These are phyloP conservation scores for Thelephora aurantiotincta DNA, from an alignment of 768 basidiomycete genomes.

Conservation along the genomic window DNA sequence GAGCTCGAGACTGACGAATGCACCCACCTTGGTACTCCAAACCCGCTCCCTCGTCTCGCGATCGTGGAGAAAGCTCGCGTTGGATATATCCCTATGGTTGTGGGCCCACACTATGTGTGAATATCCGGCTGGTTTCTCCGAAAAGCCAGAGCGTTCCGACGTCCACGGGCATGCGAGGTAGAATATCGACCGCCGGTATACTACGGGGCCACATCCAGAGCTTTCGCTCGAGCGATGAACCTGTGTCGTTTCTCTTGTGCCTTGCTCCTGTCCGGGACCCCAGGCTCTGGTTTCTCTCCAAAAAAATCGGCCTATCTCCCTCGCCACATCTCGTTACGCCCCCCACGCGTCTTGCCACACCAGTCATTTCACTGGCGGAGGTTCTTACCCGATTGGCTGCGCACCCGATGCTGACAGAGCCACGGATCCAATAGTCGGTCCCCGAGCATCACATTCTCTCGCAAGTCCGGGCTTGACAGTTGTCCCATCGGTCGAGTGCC, in stretches of 20 bases:
- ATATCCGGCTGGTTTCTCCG: slow-evolving; percentile 14
- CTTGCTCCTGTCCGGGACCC: slow-evolving; percentile 14
- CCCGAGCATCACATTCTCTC: slow-evolving; percentile 13
- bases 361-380: slow-evolving; percentile 15
- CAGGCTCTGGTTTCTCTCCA: slow-evolving; percentile 13
- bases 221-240: slow-evolving; percentile 14
- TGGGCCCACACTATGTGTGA: slow-evolving; percentile 18
- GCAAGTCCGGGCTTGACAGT: slow-evolving; percentile 7
- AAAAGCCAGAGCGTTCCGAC: slow-evolving; percentile 13
- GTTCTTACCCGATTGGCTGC: slow-evolving; percentile 9
- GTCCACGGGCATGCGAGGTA: slow-evolving; percentile 16
- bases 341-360: neutral
- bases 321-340: slow-evolving; percentile 8
- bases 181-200: slow-evolving; percentile 15
- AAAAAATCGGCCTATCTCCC: slow-evolving; percentile 7
- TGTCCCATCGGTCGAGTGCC: slow-evolving; percentile 10
- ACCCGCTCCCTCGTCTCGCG: slow-evolving; percentile 14
- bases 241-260: slow-evolving; percentile 12
- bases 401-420: slow-evolving; percentile 12
- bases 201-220: slow-evolving; percentile 11
- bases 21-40: slow-evolving; percentile 10
- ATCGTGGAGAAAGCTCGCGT: slow-evolving; percentile 14
- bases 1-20: slow-evolving; percentile 16
- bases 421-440: slow-evolving; percentile 15
- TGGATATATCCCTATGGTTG: slow-evolving; percentile 13